A percentile compares a stretch with the other conserved stretches of the same genome.
Evolutionary conservation across 805 yeast species (phyloP).

Genomic region (Saccharomycopsis schoenii): DNA sequence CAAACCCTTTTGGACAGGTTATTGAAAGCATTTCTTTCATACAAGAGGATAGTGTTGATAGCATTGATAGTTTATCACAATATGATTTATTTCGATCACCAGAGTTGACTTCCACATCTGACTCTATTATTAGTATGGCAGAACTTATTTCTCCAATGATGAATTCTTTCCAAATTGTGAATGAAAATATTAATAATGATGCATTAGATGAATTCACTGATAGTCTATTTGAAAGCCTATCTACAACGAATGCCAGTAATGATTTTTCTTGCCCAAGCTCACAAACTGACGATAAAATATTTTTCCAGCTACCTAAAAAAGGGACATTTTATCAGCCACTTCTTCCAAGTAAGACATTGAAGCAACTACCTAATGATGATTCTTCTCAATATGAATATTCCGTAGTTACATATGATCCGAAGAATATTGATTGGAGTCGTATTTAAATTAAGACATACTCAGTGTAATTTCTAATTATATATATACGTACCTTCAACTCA

Average conservation of each 20-base stretch:
- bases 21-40: background rate
- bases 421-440: slow-evolving; percentile 2
- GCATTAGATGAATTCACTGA: background rate
- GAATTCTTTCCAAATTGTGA: background rate
- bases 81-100: background rate
- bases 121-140: background rate
- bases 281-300: background rate
- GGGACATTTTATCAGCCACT: background rate
- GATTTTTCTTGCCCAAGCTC: background rate
- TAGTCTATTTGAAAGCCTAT: background rate
- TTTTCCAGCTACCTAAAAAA: background rate
- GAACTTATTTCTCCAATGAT: background rate
- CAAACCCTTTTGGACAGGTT: background rate
- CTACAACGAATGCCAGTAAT: background rate
- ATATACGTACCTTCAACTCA: background rate
- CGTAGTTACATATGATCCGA: background rate
- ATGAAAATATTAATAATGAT: background rate
- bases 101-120: background rate
- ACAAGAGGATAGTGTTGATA: background rate
- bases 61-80: background rate
- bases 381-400: slow-evolving; percentile 1
- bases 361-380: background rate
- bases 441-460: background rate
- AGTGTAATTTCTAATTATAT: background rate
- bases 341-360: background rate